These are phyloP conservation scores for Trypanosoma rangeli DNA, from an alignment of 208 protist species.

Conservation along the genomic window DNA sequence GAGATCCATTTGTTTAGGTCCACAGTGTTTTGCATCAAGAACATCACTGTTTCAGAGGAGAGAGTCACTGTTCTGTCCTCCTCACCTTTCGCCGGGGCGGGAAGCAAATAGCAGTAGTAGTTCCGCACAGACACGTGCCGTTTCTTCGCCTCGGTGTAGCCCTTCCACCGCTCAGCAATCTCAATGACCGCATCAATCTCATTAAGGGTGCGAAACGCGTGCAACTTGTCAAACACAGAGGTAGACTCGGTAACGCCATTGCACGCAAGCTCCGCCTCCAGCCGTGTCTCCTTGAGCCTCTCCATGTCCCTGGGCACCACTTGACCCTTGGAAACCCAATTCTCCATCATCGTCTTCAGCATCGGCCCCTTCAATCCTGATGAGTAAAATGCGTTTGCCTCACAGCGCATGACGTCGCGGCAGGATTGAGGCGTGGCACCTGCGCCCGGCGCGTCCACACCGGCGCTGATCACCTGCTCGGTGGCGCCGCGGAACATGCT, in stretches of 20 bases:
- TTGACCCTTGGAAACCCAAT: neutral
- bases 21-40: constrained; percentile 64
- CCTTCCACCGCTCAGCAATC: constrained; percentile 8
- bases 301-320: neutral
- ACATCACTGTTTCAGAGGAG: constrained; percentile 46
- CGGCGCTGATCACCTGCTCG: neutral
- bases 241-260: neutral
- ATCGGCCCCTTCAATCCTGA: neutral
- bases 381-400: neutral
- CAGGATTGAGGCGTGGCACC: neutral
- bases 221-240: constrained; percentile 7
- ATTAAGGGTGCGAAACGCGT: neutral
- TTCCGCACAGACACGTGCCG: constrained; percentile 34
- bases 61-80: constrained; percentile 25
- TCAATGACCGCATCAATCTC: constrained; percentile 11
- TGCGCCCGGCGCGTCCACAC: neutral
- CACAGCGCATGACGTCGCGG: constrained; percentile 4
- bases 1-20: constrained; percentile 61
- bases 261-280: constrained; percentile 1
- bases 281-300: neutral
- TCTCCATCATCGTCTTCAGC: neutral
- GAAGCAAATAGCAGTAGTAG: constrained; percentile 64
- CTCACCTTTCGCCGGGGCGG: constrained; percentile 23
- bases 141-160: neutral
- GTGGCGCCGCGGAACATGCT: constrained; percentile 40